phyloP scores from a whole-genome alignment of 2,329 filamentous ascomycete genomes.

The Xylaria sp. region DNA sequence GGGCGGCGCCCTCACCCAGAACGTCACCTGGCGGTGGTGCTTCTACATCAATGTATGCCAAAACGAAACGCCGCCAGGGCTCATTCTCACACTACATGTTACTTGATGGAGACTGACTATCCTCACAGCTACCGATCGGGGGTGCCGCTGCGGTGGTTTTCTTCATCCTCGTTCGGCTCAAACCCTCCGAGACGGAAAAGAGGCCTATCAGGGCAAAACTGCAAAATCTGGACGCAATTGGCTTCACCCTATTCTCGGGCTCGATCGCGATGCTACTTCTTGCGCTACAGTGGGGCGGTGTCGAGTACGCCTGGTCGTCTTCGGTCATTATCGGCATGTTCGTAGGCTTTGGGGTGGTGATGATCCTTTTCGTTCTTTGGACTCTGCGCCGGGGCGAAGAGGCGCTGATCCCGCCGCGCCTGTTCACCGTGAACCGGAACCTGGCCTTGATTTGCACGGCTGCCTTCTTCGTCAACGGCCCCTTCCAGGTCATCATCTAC shows the following conservation, averaged over 20 bases:
- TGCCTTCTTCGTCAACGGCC: conserved; percentile 25
- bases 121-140: conserved; percentile 24
- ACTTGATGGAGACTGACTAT: no score
- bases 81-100: no score
- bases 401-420: conserved; percentile 16
- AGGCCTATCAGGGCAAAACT: conserved; percentile 1
- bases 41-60: no score
- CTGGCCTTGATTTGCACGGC: conserved; percentile 1
- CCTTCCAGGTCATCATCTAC: conserved; percentile 22
- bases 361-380: conserved; percentile 20
- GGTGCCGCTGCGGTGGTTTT: conserved; percentile 7
- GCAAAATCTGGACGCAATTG: conserved; percentile 5
- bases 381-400: conserved; percentile 4
- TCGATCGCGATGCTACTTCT: conserved; percentile 19
- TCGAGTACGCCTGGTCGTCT: conserved; percentile 18
- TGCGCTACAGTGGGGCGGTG: conserved; percentile 19
- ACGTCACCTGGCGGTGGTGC: no score
- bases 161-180: conserved; percentile 3
- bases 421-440: conserved; percentile 20
- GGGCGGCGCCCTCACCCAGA: no score
- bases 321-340: conserved; percentile 28
- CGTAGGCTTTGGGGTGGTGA: conserved; percentile 11
- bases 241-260: conserved; percentile 10
- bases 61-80: no score
- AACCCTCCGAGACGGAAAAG: conserved; percentile 1